phyloP scores from a whole-genome alignment of 2,329 filamentous ascomycete species.

The Fusarium brevicatenulatum region DNA sequence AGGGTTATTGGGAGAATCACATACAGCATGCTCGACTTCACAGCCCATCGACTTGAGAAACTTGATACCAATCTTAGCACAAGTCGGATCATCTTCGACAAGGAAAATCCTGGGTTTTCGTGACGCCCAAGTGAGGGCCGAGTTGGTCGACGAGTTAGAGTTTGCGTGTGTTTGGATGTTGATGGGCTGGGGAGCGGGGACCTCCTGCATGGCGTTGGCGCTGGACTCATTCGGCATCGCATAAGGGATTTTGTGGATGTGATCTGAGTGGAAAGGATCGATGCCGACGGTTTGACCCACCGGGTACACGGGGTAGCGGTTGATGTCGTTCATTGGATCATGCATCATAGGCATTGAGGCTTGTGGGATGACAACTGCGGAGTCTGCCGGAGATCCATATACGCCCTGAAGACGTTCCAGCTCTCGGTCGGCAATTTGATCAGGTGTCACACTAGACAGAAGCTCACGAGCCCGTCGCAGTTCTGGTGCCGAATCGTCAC shows the following conservation, averaged over 20 bases:
- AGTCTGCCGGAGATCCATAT: slow-evolving; percentile 65
- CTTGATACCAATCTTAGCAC: slow-evolving; percentile 74
- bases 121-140: slow-evolving; percentile 62
- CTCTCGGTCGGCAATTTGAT: slow-evolving; percentile 63
- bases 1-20: slow-evolving; percentile 43
- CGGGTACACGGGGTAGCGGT: slow-evolving; percentile 81
- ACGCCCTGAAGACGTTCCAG: slow-evolving; percentile 65
- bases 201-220: slow-evolving; percentile 47
- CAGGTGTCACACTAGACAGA: slow-evolving; percentile 62
- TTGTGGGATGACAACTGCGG: slow-evolving; percentile 56
- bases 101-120: slow-evolving; percentile 83
- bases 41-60: slow-evolving; percentile 74
- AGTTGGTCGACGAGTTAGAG: slow-evolving; percentile 49
- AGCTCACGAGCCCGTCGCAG: slow-evolving; percentile 67
- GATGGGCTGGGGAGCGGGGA: slow-evolving; percentile 53
- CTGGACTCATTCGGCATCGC: slow-evolving; percentile 70
- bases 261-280: slow-evolving; percentile 92
- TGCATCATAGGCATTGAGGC: slow-evolving; percentile 59
- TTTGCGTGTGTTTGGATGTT: slow-evolving; percentile 38
- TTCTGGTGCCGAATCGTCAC: slow-evolving; percentile 61
- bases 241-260: slow-evolving; percentile 95
- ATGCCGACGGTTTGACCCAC: slow-evolving; percentile 92
- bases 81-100: slow-evolving; percentile 83
- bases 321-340: slow-evolving; percentile 65
- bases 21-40: slow-evolving; percentile 73